These are phyloP conservation scores for Fragilariopsis cylindrus DNA, from an alignment of 108 stramenopile genomes.

Conservation along the genomic window DNA sequence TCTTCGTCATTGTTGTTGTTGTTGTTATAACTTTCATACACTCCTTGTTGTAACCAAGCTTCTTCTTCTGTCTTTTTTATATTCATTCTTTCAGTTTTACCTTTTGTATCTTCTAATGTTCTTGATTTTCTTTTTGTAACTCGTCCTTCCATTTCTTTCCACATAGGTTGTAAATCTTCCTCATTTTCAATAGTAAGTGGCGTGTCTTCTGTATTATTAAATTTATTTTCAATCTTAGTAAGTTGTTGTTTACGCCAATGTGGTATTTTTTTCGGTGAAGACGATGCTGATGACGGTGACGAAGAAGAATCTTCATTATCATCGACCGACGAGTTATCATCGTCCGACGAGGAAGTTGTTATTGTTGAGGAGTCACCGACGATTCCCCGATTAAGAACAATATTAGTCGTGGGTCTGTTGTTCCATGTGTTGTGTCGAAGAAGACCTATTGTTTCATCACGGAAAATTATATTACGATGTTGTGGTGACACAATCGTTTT, in stretches of 20 bases:
- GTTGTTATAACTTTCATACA: slow-evolving; percentile 52
- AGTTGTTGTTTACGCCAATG: slow-evolving; percentile 55
- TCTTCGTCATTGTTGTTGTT: neutral
- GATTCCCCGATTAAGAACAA: no score
- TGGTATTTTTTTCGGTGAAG: neutral
- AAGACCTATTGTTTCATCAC: no score
- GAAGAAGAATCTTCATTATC: neutral
- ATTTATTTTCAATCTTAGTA: slow-evolving; percentile 35
- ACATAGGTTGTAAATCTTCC: slow-evolving; percentile 87
- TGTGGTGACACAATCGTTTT: no score
- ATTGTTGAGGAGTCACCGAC: no score
- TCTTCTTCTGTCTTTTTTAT: slow-evolving; percentile 82
- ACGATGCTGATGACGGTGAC: neutral
- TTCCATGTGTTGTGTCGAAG: no score
- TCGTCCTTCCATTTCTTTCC: slow-evolving; percentile 88
- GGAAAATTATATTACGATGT: no score
- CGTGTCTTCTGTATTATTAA: slow-evolving; percentile 10
- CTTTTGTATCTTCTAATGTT: slow-evolving; percentile 55
- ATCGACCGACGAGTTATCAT: no score
- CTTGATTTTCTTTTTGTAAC: slow-evolving; percentile 63
- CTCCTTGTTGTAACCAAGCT: slow-evolving; percentile 73
- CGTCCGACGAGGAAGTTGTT: no score
- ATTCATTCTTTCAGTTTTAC: slow-evolving; percentile 70
- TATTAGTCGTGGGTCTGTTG: no score
- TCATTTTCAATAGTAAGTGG: slow-evolving; percentile 41